These are phyloP conservation scores for Ceratorhiza oryzae-sativae DNA, from an alignment of 1,284 basidiomycete genomes.

Conservation along the genomic window DNA sequence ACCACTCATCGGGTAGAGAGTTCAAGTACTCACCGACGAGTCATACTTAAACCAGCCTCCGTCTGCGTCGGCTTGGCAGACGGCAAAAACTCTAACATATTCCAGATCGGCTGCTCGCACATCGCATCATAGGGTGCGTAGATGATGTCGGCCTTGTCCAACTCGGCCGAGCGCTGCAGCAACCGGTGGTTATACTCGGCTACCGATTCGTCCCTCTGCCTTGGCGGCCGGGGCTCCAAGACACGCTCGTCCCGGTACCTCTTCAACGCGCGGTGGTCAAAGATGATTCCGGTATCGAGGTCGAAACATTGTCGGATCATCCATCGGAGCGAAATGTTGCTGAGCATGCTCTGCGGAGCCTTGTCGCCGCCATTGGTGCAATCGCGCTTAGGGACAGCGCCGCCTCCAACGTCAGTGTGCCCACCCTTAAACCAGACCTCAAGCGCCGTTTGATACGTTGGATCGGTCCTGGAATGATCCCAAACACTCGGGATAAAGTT, in stretches of 20 bases:
- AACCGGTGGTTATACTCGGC: not conserved
- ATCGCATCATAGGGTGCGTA: not conserved
- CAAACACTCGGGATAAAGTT: slow-evolving; percentile 45
- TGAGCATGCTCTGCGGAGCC: slow-evolving; percentile 3
- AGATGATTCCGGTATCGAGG: not conserved
- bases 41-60: not conserved
- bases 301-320: slow-evolving; percentile 35
- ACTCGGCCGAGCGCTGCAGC: not conserved
- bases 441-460: not conserved
- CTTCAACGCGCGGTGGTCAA: not conserved
- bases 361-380: not conserved
- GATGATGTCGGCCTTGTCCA: not conserved
- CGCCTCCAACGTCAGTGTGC: slow-evolving; percentile 40
- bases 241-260: not conserved
- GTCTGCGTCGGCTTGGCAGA: not conserved
- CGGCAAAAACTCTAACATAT: slow-evolving; percentile 1
- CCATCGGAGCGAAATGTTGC: slow-evolving; percentile 37
- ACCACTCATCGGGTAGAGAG: no score
- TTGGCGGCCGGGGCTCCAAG: not conserved
- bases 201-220: not conserved
- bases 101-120: not conserved
- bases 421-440: slow-evolving; percentile 38
- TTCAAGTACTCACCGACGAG: not conserved
- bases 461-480: not conserved
- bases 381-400: not conserved